Percentiles rank a stretch among this genome's conserved stretches.
Conservation (phyloP, 495 filamentous ascomycete species). For the Aspergillus diversus region DNA sequence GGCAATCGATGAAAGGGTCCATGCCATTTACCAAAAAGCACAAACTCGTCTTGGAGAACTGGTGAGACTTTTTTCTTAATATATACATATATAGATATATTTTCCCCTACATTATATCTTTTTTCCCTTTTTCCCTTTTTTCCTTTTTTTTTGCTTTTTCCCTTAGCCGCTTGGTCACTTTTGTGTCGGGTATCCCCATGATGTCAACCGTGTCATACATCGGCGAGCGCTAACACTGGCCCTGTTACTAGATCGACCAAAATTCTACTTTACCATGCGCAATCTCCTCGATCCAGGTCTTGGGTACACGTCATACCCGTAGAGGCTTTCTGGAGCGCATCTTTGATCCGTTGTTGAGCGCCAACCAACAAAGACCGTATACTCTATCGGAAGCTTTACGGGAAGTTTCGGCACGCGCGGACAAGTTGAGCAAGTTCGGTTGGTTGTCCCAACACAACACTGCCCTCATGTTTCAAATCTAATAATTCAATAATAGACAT, state of each 20-base stretch:
- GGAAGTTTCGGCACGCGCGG: slow-evolving; percentile 65
- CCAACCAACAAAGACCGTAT: slow-evolving; percentile 64
- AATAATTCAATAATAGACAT: slow-evolving; percentile 60
- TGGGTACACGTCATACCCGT: slow-evolving; percentile 77
- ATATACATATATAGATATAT: neutral
- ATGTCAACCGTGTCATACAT: slow-evolving; percentile 5
- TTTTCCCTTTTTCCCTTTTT: neutral
- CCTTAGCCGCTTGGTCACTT: neutral
- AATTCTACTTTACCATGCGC: slow-evolving; percentile 79
- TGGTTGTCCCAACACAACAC: slow-evolving; percentile 28
- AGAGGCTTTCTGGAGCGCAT: slow-evolving; percentile 76
- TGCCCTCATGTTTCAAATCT: slow-evolving; percentile 15
- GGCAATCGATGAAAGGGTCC: slow-evolving; percentile 63
- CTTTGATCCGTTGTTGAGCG: slow-evolving; percentile 74
- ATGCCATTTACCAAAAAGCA: slow-evolving; percentile 66
- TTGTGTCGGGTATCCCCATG: neutral
- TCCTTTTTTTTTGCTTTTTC: neutral
- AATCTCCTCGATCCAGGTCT: slow-evolving; percentile 78
- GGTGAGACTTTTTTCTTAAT: slow-evolving; percentile 31
- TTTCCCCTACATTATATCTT: neutral
- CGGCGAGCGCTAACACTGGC: slow-evolving; percentile 14
- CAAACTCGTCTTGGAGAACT: slow-evolving; percentile 63
- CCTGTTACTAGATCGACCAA: slow-evolving; percentile 65
- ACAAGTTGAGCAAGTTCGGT: slow-evolving; percentile 84
- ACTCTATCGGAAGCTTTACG: slow-evolving; percentile 77